phyloP scores from a whole-genome alignment of 176 grass and related monocot species.

The Calamus simplicifolius region DNA sequence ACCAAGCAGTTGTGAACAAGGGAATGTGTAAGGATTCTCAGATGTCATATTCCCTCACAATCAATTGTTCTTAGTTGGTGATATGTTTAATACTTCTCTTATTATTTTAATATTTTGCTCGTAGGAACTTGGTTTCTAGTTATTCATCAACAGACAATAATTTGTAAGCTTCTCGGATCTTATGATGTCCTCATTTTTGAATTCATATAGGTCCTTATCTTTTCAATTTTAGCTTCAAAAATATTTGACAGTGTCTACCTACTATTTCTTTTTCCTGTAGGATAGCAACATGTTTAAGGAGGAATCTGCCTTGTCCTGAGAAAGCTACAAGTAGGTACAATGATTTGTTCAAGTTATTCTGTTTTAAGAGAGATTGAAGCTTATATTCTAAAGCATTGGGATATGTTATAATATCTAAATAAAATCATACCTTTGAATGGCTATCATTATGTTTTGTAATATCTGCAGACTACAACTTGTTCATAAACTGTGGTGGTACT shows the following conservation, averaged over 20 bases:
- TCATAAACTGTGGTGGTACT: constrained; percentile 85
- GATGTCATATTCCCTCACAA: not conserved
- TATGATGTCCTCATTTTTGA: too few relatives aligned
- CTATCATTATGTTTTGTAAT: not conserved
- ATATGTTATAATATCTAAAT: constrained; percentile 13
- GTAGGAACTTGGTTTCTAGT: too few relatives aligned
- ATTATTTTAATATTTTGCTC: too few relatives aligned
- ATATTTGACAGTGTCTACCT: not conserved
- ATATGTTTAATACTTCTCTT: constrained; percentile 5
- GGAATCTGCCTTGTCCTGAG: constrained; percentile 44
- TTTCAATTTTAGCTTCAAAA: constrained; percentile 1
- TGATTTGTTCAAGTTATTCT: not conserved
- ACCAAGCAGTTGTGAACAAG: constrained; percentile 59
- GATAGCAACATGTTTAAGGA: constrained; percentile 48
- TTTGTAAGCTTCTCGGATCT: too few relatives aligned
- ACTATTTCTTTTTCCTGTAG: constrained; percentile 21
- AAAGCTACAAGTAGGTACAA: constrained; percentile 49
- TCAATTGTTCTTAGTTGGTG: constrained; percentile 5
- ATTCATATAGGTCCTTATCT: not conserved
- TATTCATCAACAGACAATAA: too few relatives aligned
- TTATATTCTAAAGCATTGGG: not conserved
- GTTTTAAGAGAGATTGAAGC: not conserved
- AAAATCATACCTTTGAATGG: not conserved
- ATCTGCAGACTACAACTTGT: constrained; percentile 67
- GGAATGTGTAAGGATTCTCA: constrained; percentile 51